Base-by-base conservation (phyloP, 345 rosid genomes). In the Brassica juncea region DNA sequence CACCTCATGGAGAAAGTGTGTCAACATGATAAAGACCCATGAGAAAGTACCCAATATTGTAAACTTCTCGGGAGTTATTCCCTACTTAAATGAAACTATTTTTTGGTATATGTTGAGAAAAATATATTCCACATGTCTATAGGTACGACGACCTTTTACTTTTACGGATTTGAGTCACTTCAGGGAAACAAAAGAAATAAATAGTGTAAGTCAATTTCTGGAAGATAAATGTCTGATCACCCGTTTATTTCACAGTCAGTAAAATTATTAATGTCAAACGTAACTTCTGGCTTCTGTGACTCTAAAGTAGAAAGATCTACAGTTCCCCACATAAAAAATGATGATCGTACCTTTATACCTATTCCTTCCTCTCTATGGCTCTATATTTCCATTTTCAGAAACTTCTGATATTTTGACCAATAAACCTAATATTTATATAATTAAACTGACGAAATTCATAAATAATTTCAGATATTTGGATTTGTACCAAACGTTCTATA, bases 161-260 rank as follows among this genome's bases (percentile, higher is more conserved):
- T 65, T 81, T 81, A 81, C 65, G 27, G 80, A 44, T 81, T 59
- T 71, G 69, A 64, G 80, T 81, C 76, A 75, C 80, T 81, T 75
- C 80, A 66, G 7, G 44, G 68, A 54, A 70, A 30, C 64, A 68
- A 73, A 52, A 80, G 37, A 68, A 79, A 68, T 80, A 79, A 79
- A 80, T 80, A 19, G 70, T 67, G 31, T 34, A 74, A 75, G 79
- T 80, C 79, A 80, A 55, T 69, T 80, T 55, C 61, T 54, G 67
- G 75, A 74, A 69, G 83, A 74, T 74, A 75, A 71, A 75, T 75
- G 83, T 81, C 83, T 80, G 76, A 80, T 70, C 80, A 70, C 76
- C 76, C 55, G 70, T 75, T 80, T 63, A 80, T 75, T 80, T 80
- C 80, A 65, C 76, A 75, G 25, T 64, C 68, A 57, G 80, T 80